phyloP scores from a whole-genome alignment of 805 yeast species.

The Lipomyces anomalus region DNA sequence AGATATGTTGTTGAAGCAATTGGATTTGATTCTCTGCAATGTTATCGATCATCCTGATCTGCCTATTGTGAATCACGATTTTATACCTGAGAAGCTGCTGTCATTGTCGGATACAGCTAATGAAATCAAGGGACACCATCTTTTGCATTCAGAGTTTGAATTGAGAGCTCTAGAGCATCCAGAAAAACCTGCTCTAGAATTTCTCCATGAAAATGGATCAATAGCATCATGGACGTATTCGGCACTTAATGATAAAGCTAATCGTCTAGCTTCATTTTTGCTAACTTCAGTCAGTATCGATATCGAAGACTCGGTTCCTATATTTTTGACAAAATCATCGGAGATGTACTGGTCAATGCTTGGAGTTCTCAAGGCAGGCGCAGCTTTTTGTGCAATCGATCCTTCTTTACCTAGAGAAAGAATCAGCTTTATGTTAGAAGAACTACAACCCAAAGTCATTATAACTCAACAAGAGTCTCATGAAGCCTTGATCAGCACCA shows the following conservation, averaged over 20 bases:
- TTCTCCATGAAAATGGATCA: slow-evolving; percentile 1
- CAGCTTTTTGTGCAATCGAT: slow-evolving; percentile 23
- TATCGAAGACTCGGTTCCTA: slow-evolving; percentile 15
- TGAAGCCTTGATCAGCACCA: background rate
- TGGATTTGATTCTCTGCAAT: slow-evolving; percentile 3
- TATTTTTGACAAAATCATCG: slow-evolving; percentile 14
- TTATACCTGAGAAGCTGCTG: too few relatives aligned
- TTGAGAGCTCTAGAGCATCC: slow-evolving; percentile 3
- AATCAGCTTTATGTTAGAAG: slow-evolving; percentile 11
- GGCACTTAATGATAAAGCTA: slow-evolving; percentile 10
- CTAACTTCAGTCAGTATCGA: background rate
- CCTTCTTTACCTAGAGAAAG: slow-evolving; percentile 15
- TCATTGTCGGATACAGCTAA: background rate
- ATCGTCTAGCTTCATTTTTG: slow-evolving; percentile 8
- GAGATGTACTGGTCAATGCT: slow-evolving; percentile 13
- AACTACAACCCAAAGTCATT: slow-evolving; percentile 11
- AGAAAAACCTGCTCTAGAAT: slow-evolving; percentile 14
- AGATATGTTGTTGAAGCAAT: background rate
- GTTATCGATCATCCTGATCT: slow-evolving; percentile 1
- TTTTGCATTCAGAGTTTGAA: slow-evolving; percentile 15
- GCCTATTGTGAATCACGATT: too few relatives aligned
- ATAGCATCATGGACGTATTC: background rate
- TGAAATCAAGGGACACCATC: background rate
- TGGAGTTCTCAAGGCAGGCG: slow-evolving; percentile 19
- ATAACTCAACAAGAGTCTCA: slow-evolving; percentile 4